These are phyloP conservation scores for Thymus mandschuricus DNA, from an alignment of 257 asterid species.

Conservation along the genomic window DNA sequence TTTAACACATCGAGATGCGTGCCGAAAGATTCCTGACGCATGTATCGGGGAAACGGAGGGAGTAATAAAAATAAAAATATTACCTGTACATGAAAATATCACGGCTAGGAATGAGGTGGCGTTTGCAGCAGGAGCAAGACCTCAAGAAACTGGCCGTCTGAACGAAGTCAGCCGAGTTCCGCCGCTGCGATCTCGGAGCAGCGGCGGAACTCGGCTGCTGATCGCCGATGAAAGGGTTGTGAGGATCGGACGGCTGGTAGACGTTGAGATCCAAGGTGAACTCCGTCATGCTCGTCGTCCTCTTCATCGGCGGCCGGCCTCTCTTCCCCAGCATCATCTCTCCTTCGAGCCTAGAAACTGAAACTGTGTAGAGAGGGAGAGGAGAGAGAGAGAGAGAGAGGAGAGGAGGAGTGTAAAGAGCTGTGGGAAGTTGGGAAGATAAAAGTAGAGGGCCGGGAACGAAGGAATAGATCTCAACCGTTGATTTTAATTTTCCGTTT, in stretches of 20 bases:
- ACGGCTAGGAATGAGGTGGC: conserved; percentile 66
- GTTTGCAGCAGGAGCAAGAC: conserved; percentile 72
- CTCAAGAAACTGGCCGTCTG: conserved; percentile 64
- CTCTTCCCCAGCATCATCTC: conserved; percentile 75
- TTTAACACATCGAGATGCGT: too few relatives aligned
- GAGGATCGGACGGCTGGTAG: conserved; percentile 43
- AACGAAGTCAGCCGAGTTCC: conserved; percentile 55
- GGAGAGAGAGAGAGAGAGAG: conserved; percentile 14
- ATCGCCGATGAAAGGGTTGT: conserved; percentile 39
- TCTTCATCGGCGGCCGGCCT: conserved; percentile 72
- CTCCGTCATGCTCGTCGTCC: conserved; percentile 80
- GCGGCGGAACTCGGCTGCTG: conserved; percentile 32
- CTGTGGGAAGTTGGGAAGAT: conserved; percentile 52
- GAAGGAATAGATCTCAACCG: conserved; percentile 62
- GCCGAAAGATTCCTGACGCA: too few relatives aligned
- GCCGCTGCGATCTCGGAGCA: conserved; percentile 46
- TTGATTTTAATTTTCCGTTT: conserved; percentile 38
- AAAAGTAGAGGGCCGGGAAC: conserved; percentile 54
- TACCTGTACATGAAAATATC: conserved; percentile 94
- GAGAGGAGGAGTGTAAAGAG: conserved; percentile 5
- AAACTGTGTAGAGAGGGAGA: background rate
- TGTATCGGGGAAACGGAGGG: too few relatives aligned
- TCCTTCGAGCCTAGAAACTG: background rate
- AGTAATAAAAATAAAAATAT: background rate
- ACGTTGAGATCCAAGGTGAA: conserved; percentile 53